Conservation (phyloP, 495 filamentous ascomycete genomes). For the Rusavskia elegans region DNA sequence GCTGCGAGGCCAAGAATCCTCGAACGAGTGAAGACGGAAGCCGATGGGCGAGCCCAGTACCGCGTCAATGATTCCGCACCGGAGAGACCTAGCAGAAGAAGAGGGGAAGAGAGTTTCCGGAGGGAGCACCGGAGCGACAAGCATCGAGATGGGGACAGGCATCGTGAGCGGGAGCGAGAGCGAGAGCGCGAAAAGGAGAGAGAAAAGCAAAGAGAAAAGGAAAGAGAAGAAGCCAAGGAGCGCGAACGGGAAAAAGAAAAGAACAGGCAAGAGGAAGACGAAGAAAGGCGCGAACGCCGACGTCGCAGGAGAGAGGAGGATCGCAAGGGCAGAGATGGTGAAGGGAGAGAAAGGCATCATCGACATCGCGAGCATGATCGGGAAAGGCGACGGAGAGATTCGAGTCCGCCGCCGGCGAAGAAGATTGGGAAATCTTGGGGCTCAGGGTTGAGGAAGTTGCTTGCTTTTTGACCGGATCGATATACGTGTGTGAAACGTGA, state of each 20-base stretch:
- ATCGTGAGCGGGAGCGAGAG: conserved; percentile 16
- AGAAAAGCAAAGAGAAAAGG: conserved; percentile 11
- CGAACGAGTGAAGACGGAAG: conserved; percentile 1
- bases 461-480: background rate
- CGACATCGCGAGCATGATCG: background rate
- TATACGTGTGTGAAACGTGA: background rate
- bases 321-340: conserved; percentile 6
- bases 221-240: conserved; percentile 7
- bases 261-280: conserved; percentile 11
- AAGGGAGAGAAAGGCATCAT: conserved; percentile 5
- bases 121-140: background rate
- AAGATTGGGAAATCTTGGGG: background rate
- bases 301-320: conserved; percentile 10
- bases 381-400: conserved; percentile 5
- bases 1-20: background rate
- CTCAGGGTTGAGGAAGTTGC: background rate
- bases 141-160: conserved; percentile 12
- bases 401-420: background rate
- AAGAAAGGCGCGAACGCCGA: conserved; percentile 7
- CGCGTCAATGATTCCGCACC: background rate
- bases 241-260: conserved; percentile 2
- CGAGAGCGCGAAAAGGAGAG: conserved; percentile 4
- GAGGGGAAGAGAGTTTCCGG: conserved; percentile 1
- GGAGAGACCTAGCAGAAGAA: background rate
- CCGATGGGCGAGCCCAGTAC: background rate